Evolutionary conservation across 2,329 filamentous ascomycete genomes (phyloP), one percentile per base, ranked within the genome.

Genomic region (Monilinia aucupariae): DNA sequence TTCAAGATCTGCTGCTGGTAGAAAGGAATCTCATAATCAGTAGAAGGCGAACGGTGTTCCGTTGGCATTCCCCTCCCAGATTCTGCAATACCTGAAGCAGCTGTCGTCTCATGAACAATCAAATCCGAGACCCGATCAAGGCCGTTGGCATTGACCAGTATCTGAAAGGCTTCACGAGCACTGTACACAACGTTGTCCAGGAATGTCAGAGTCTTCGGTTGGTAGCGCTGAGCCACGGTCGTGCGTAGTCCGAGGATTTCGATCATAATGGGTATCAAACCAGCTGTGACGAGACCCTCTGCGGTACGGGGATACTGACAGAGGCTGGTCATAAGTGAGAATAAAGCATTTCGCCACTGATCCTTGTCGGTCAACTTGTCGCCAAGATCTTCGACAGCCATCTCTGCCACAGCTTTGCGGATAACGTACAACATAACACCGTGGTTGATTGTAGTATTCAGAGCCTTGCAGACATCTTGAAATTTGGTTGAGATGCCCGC

Each of bases 401-500:
- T 88, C 67, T 92, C 90, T 22, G 88, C 87, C 63, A 97, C 90
- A 12, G 92, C 90, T 75, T 96, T 97, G 62, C 93, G 85, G 56
- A 96, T 88, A 68, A 97, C 84, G 72, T 97, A 97, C 68, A 97
- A 88, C 51, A 99, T 81, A 37, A 97, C 89, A 17, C 94, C 96
- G 71, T 99, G 96, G 71, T 96, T 97, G 45, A 97, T 93, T 69
- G 93, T 96, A 61, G 96, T 91, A 71, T 92, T 96, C 49, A 99
- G 79, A n/a, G 94, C 92, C 49, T 91, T 87, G 67, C 92, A 87
- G 30, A 99, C 88, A 74, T 99, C 94, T 41, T 85, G 79, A 37
- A 88, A 84, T 72, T 91, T 92, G 63, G 82, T 79, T 89, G 88
- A 73, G 91, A 91, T 72, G 86, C 89, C 8, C n/a, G 90, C 86